phyloP scores from a whole-genome alignment of 176 grass and related monocot species.

The Thinopyrum elongatum region DNA sequence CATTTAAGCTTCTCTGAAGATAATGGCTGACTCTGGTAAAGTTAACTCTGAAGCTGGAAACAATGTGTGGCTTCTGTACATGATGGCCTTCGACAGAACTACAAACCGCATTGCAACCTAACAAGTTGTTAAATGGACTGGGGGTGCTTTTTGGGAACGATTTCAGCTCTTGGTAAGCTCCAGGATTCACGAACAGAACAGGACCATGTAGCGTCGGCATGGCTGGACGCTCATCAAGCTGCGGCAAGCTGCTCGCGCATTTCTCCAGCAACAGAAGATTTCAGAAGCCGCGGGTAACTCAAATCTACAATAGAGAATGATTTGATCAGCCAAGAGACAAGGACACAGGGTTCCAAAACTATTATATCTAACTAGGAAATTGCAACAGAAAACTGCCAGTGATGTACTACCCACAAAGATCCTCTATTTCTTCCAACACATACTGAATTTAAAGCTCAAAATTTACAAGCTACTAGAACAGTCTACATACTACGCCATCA shows the following conservation, averaged over 20 bases:
- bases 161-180: conserved; percentile 37
- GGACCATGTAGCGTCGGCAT: conserved; percentile 53
- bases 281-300: background rate
- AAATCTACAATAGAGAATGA: conserved; percentile 15
- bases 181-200: conserved; percentile 17
- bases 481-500: background rate
- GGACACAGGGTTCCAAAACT: background rate
- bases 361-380: background rate
- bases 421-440: background rate
- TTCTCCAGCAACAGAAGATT: conserved; percentile 9
- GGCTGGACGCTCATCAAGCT: conserved; percentile 40
- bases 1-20: conserved; percentile 53
- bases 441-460: background rate
- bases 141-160: background rate
- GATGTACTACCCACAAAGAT: background rate
- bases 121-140: conserved; percentile 1
- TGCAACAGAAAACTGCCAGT: background rate
- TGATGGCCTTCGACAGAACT: conserved; percentile 42
- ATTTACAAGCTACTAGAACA: background rate
- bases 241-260: conserved; percentile 16
- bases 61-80: conserved; percentile 40
- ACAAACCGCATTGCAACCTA: conserved; percentile 27
- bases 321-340: conserved; percentile 8
- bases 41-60: conserved; percentile 44
- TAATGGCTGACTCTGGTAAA: conserved; percentile 48